Evolutionary conservation across 1,284 basidiomycete species (phyloP), one percentile per base, ranked within the genome.

Genomic region (Polyporus tsugae): DNA sequence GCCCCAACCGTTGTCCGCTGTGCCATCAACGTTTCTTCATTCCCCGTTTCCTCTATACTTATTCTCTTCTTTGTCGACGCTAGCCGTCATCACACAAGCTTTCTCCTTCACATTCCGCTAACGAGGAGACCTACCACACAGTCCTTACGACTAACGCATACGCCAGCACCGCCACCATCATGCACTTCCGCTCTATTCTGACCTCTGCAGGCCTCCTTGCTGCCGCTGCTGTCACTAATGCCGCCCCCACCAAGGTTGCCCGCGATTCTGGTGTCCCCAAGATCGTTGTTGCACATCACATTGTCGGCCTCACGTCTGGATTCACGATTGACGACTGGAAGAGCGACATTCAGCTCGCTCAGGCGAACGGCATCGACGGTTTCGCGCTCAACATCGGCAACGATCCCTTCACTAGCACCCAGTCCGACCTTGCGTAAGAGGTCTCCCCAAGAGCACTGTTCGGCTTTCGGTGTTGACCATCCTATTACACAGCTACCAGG

Each of bases 351-450:
- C 59, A 74, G 2, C 81, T 90, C 22, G 92, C 92, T 0, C 79
- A 86, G 72, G 79, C 82, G 2, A 84, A 80, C 64, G 89, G 89
- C 9, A 87, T 92, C 62, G 91, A 92, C 68, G 90, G 84, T 0
- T 92, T 92, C 75, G 90, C 88, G 1, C 78, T 92, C 63, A 91
- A 92, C 71, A 82, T 90, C 41, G 91, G 94, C 17, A 79, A 77
- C 0, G 91, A 94, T 75, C 76, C 78, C 36, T 95, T 91, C 90
- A 72, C 71, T 15, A 57, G 46, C 86, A 93, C 76, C 80, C 86
- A 60, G 83, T 80, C 63, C 86, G 89, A 58, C 87, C 86, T 91
- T 70, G 94, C 93, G 82, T 95, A 52, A 52, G 74, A 76, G 87
- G 86, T 68, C 62, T 22, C 15, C 66, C 55, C 75, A 72, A 5